These are phyloP conservation scores for Coffea humblotiana DNA, from an alignment of 305 asterid genomes.

Conservation along the genomic window DNA sequence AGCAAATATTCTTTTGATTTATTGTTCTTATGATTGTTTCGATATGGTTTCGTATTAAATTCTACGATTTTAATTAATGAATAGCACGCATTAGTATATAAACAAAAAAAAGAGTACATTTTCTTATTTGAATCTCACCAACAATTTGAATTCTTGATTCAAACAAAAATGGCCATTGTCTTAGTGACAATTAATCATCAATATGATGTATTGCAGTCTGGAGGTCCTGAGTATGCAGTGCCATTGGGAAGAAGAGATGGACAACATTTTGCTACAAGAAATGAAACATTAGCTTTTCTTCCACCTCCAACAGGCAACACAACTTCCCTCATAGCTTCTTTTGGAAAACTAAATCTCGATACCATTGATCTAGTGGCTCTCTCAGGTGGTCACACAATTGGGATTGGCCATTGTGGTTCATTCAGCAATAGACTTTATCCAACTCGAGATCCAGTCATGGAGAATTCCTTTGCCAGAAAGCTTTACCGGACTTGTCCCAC, in stretches of 20 bases:
- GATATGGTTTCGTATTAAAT: not conserved
- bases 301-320: constrained; percentile 62
- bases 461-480: constrained; percentile 45
- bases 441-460: constrained; percentile 61
- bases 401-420: constrained; percentile 56
- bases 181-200: not conserved
- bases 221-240: constrained; percentile 60
- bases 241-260: constrained; percentile 74
- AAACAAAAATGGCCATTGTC: not conserved
- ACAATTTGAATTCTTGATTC: not conserved
- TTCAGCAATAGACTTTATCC: constrained; percentile 73
- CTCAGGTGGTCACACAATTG: constrained; percentile 87
- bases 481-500: constrained; percentile 49
- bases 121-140: too few relatives aligned
- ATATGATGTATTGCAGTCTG: constrained; percentile 29
- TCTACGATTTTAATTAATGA: not conserved
- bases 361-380: constrained; percentile 69
- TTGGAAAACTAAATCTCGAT: constrained; percentile 44
- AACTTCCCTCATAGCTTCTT: constrained; percentile 38
- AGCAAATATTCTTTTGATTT: not conserved
- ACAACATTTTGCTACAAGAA: constrained; percentile 42
- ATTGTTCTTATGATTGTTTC: not conserved
- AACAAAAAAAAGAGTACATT: too few relatives aligned
- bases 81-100: too few relatives aligned
- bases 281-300: constrained; percentile 52